A percentile compares a stretch with the other conserved stretches of the same genome.
Conservation (phyloP, 1,284 basidiomycete genomes). For the Kalmanozyma brasiliensis region DNA sequence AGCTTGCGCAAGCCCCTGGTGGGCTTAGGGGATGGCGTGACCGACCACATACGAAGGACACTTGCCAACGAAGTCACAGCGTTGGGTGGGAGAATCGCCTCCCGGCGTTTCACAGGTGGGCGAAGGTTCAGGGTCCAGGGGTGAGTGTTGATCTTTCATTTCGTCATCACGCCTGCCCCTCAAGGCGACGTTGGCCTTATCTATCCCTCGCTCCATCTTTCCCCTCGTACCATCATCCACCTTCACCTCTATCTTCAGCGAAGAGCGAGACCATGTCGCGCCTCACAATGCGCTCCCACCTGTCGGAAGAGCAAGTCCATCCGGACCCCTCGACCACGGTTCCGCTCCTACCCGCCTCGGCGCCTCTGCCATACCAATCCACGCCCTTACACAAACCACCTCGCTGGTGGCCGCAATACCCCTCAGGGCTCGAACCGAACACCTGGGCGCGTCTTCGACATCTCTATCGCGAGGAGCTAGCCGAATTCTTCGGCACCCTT, state of each 20-base stretch:
- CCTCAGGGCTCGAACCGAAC: slow-evolving; percentile 27
- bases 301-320: slow-evolving; percentile 30
- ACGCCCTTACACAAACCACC: slow-evolving; percentile 47
- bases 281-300: slow-evolving; percentile 7
- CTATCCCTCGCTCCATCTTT: neutral
- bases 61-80: too few species aligned
- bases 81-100: too few species aligned
- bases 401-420: slow-evolving; percentile 21
- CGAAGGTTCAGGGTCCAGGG: neutral
- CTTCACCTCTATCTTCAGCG: neutral
- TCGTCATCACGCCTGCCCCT: slow-evolving; percentile 3
- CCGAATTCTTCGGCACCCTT: slow-evolving; percentile 58
- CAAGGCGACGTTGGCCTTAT: neutral
- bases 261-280: slow-evolving; percentile 26
- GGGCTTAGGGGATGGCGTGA: too few species aligned
- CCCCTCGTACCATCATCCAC: neutral
- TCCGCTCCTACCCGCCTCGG: slow-evolving; percentile 35
- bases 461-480: slow-evolving; percentile 50
- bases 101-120: too few species aligned
- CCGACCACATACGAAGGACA: too few species aligned
- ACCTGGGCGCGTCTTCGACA: slow-evolving; percentile 41
- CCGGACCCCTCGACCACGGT: slow-evolving; percentile 17
- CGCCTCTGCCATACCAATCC: slow-evolving; percentile 25
- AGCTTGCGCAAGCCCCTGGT: too few species aligned
- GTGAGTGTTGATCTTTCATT: slow-evolving; percentile 5